A percentile compares a stretch with the other conserved stretches of the same genome.
Evolutionary conservation across 1,139 yeast species (phyloP).

Genomic region (Pichia kudriavzevii): DNA sequence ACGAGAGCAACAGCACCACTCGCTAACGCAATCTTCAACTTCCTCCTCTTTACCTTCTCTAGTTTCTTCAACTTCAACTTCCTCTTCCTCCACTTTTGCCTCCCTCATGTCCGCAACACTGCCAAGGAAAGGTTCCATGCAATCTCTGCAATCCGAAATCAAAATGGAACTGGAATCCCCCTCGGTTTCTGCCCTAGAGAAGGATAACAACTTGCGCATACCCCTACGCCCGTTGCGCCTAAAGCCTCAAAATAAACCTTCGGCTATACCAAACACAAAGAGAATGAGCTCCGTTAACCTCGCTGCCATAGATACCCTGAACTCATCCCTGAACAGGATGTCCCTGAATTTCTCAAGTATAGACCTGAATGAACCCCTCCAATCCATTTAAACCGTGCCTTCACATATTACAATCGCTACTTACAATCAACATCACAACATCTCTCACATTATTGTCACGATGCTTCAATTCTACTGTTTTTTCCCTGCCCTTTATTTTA

Average conservation of each 20-base stretch:
- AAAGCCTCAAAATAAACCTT: conserved; percentile 5
- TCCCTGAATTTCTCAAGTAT: not conserved
- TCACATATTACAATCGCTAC: too few species aligned
- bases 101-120: too few species aligned
- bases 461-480: too few species aligned
- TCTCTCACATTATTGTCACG: too few species aligned
- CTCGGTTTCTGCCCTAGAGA: too few species aligned
- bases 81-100: conserved; percentile 15
- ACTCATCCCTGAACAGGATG: not conserved
- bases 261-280: not conserved
- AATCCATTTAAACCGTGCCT: too few species aligned
- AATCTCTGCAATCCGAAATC: too few species aligned
- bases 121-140: conserved; percentile 11
- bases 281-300: conserved; percentile 7
- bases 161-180: too few species aligned
- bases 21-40: conserved; percentile 8
- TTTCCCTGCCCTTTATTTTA: too few species aligned
- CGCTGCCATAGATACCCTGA: conserved; percentile 4
- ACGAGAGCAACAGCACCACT: not conserved
- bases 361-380: too few species aligned
- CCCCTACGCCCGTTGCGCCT: conserved; percentile 14
- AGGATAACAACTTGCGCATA: too few species aligned
- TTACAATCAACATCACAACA: too few species aligned
- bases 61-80: conserved; percentile 15
- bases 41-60: conserved; percentile 14